Conservation (phyloP, 176 grass and related monocot species). For the Thinopyrum elongatum region DNA sequence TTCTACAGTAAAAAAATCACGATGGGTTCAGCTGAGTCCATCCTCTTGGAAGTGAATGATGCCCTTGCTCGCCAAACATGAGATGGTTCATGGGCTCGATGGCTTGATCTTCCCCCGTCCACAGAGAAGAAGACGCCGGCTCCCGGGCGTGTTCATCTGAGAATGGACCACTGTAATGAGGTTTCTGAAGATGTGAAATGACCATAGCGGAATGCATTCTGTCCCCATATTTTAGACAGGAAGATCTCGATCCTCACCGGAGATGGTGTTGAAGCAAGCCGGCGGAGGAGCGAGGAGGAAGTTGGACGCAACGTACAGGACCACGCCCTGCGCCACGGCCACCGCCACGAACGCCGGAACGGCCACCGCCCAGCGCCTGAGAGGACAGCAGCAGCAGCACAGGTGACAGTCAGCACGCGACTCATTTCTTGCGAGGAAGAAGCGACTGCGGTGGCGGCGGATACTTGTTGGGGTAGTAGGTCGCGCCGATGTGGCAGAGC, state of each 20-base stretch:
- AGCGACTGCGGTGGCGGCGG: not conserved
- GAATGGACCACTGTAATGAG: no score
- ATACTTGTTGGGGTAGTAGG: slow-evolving; percentile 78
- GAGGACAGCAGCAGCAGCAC: not conserved
- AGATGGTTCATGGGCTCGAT: slow-evolving; percentile 33
- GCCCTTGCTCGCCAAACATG: slow-evolving; percentile 14
- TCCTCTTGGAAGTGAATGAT: not conserved
- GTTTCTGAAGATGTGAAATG: not conserved
- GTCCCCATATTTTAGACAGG: no score
- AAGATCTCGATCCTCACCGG: slow-evolving; percentile 31
- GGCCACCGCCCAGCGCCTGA: slow-evolving; percentile 58
- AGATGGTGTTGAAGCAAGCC: slow-evolving; percentile 40
- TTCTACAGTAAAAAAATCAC: no score
- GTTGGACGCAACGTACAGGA: slow-evolving; percentile 54
- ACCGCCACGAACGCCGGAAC: slow-evolving; percentile 49
- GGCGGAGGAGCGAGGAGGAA: slow-evolving; percentile 40
- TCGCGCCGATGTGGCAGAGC: slow-evolving; percentile 53
- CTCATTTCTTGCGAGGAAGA: not conserved
- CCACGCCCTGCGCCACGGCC: slow-evolving; percentile 30
- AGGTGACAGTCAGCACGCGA: not conserved
- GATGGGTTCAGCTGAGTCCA: not conserved
- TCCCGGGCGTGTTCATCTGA: slow-evolving; percentile 59
- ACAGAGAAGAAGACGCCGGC: not conserved
- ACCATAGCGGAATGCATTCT: not conserved
- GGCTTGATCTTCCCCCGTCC: not conserved